A percentile compares a stretch with the other conserved stretches of the same genome.
phyloP scores from a whole-genome alignment of 2,329 filamentous ascomycete species.

The Zymoseptoria brevis region DNA sequence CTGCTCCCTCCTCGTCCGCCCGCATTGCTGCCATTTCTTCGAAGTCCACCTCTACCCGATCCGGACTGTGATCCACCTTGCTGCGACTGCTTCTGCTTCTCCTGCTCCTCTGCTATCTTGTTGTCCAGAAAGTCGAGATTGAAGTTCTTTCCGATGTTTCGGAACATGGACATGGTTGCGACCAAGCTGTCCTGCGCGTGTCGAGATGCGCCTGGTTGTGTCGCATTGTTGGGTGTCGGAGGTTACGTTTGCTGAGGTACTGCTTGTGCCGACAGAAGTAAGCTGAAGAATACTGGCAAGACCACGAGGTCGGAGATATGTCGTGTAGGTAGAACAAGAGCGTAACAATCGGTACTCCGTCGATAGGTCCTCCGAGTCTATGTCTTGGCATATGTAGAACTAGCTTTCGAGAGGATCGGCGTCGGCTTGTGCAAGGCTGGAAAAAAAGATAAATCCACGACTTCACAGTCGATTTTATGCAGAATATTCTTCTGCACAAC shows the following conservation, averaged over 20 bases:
- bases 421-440: neutral
- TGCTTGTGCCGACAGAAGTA: too few species aligned
- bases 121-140: conserved; percentile 32
- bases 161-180: conserved; percentile 21
- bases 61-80: conserved; percentile 3
- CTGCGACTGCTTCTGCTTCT: conserved; percentile 54
- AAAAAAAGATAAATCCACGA: neutral
- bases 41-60: conserved; percentile 21
- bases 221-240: conserved; percentile 11
- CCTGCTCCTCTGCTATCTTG: conserved; percentile 87
- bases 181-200: conserved; percentile 11
- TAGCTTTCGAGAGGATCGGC: neutral
- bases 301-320: too few species aligned
- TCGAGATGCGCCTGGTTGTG: conserved; percentile 1
- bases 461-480: neutral
- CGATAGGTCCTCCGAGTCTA: neutral
- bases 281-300: too few species aligned
- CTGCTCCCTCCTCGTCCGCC: conserved; percentile 39
- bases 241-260: too few species aligned
- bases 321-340: too few species aligned
- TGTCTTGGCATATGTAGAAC: neutral
- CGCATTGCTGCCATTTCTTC: conserved; percentile 34
- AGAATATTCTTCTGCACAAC: neutral
- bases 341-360: too few species aligned
- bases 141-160: conserved; percentile 29